phyloP scores from a whole-genome alignment of 1,284 basidiomycete species.

The Microbotryum violaceum region DNA sequence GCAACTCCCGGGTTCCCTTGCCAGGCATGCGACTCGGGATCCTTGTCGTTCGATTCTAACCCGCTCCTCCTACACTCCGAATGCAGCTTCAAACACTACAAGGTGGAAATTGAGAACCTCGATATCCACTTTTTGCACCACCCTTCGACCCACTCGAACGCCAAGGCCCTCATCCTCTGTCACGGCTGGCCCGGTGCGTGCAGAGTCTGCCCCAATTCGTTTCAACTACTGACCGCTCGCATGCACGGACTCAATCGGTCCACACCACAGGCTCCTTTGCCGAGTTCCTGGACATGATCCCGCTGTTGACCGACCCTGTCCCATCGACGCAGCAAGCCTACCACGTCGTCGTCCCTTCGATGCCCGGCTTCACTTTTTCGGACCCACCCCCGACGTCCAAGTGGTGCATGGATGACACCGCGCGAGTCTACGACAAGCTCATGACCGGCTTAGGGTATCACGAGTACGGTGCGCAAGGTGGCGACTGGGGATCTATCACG shows the following conservation, averaged over 20 bases:
- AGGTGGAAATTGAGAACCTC: constrained; percentile 22
- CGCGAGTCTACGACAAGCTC: constrained; percentile 28
- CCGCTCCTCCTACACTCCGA: neutral
- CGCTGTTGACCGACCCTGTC: constrained; percentile 14
- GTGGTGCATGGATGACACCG: constrained; percentile 28
- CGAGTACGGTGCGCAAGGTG: constrained; percentile 31
- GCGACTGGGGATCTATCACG: constrained; percentile 24
- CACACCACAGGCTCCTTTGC: constrained; percentile 17
- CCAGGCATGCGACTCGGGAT: neutral
- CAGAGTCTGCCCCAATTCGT: neutral
- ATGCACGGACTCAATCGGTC: neutral
- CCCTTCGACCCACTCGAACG: constrained; percentile 11
- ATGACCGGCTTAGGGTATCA: constrained; percentile 31
- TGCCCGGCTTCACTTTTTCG: constrained; percentile 31
- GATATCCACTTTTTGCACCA: constrained; percentile 30
- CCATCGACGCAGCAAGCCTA: constrained; percentile 10
- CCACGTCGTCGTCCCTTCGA: constrained; percentile 30
- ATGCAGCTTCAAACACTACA: constrained; percentile 20
- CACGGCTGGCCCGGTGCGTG: constrained; percentile 29
- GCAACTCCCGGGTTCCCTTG: neutral
- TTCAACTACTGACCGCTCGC: neutral
- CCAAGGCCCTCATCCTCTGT: constrained; percentile 26
- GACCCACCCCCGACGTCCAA: constrained; percentile 19
- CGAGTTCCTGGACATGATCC: constrained; percentile 29
- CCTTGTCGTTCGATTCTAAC: neutral